A percentile compares a stretch with the other conserved stretches of the same genome.
phyloP scores from a whole-genome alignment of 129 eudicot species.

The Saposhnikovia divaricata region DNA sequence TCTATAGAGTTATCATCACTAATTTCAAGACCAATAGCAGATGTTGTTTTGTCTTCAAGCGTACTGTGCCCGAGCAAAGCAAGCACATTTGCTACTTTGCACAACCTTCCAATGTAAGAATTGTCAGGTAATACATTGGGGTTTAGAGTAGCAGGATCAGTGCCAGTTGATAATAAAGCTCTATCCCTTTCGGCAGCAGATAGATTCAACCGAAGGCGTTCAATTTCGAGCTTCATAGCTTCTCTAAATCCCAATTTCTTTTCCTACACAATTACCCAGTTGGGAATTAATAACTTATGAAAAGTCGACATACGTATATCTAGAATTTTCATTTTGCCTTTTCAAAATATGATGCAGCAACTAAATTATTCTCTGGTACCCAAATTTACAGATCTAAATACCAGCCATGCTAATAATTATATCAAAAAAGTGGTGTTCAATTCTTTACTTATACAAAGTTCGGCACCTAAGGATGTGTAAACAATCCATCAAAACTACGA shows the following conservation, averaged over 20 bases:
- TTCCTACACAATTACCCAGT: constrained; percentile 45
- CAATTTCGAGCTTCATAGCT: constrained; percentile 93
- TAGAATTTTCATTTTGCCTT: background rate
- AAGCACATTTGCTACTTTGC: constrained; percentile 66
- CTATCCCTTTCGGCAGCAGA: constrained; percentile 97
- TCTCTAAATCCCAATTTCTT: constrained; percentile 57
- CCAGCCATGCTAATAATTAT: too few relatives aligned
- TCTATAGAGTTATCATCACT: constrained; percentile 39
- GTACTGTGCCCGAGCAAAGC: constrained; percentile 70
- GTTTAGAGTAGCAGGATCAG: constrained; percentile 91
- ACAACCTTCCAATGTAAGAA: constrained; percentile 50
- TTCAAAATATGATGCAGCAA: background rate
- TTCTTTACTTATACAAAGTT: background rate
- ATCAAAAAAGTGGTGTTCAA: background rate
- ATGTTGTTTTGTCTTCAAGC: constrained; percentile 63
- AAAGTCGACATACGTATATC: background rate
- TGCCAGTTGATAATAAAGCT: constrained; percentile 80
- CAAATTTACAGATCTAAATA: background rate
- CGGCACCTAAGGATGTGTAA: background rate
- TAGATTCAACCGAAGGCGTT: constrained; percentile 67
- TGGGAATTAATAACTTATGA: background rate
- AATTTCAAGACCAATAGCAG: constrained; percentile 66
- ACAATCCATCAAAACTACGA: background rate
- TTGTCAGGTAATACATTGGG: constrained; percentile 70
- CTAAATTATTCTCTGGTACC: background rate